Percentiles rank a stretch among this genome's conserved stretches.
Evolutionary conservation across 495 filamentous ascomycete species (phyloP).

Genomic region (Cetradonia linearis): DNA sequence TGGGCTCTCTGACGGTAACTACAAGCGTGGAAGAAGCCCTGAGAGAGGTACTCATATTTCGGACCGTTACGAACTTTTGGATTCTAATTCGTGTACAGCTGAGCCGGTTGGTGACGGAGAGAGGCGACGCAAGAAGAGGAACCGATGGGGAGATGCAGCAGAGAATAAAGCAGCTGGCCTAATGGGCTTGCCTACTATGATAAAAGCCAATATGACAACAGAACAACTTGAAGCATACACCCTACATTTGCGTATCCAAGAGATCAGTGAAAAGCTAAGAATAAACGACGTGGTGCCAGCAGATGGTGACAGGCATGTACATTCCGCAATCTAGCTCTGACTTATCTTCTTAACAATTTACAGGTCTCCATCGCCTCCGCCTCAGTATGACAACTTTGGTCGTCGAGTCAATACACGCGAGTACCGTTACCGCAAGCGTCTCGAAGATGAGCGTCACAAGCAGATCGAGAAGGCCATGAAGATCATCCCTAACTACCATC

Average conservation of each 20-base stretch:
- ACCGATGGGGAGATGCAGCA: conserved; percentile 90
- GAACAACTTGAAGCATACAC: conserved; percentile 97
- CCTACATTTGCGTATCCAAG: conserved; percentile 88
- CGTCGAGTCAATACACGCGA: conserved; percentile 97
- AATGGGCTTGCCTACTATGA: conserved; percentile 94
- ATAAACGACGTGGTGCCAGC: conserved; percentile 96
- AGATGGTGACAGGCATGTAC: conserved; percentile 78
- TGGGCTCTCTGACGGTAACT: conserved; percentile 37
- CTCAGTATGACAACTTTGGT: conserved; percentile 98
- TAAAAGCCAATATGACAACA: conserved; percentile 91
- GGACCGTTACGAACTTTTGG: background rate
- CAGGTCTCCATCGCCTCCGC: conserved; percentile 89
- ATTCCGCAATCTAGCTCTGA: background rate
- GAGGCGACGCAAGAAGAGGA: conserved; percentile 87
- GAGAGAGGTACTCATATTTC: conserved; percentile 40
- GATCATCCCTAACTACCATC: conserved; percentile 95
- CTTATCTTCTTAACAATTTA: background rate
- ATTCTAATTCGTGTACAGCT: conserved; percentile 29
- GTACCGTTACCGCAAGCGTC: conserved; percentile 90
- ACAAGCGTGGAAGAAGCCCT: conserved; percentile 71
- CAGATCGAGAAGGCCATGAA: conserved; percentile 97
- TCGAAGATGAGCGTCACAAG: conserved; percentile 98
- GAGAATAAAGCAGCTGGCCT: conserved; percentile 97
- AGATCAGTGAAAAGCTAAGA: conserved; percentile 96
- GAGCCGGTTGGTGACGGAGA: conserved; percentile 56